Evolutionary conservation across 192 early-diverging fungal genomes (phyloP).

Genomic region (Mortierella antarctica): DNA sequence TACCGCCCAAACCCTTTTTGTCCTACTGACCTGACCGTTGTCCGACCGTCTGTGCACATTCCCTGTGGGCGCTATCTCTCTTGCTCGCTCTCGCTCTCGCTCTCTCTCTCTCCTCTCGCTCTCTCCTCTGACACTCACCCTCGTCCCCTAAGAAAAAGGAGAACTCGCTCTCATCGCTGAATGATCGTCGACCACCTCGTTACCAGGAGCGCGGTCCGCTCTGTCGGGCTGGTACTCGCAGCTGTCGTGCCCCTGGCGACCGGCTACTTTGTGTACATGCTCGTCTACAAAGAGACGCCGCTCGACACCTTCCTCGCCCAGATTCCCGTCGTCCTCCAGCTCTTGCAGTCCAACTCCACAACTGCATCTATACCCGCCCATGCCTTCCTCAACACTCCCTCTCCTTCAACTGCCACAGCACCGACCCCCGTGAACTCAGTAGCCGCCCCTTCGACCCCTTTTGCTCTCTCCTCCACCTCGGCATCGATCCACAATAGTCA

Average conservation of each 20-base stretch:
- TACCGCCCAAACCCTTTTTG: no score
- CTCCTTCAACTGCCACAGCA: neutral
- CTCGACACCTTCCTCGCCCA: constrained; percentile 41
- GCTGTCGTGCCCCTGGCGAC: constrained; percentile 28
- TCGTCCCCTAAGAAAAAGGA: no score
- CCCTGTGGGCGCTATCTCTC: no score
- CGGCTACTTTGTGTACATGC: constrained; percentile 25
- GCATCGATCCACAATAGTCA: no score
- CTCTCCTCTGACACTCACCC: no score
- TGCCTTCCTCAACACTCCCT: neutral
- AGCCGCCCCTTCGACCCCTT: neutral
- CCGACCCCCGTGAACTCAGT: neutral
- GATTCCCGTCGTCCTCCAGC: constrained; percentile 19
- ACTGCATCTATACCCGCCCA: neutral
- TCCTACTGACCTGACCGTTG: no score
- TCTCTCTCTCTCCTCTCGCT: no score
- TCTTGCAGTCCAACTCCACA: constrained; percentile 41
- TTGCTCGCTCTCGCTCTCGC: no score
- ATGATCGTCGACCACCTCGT: constrained; percentile 54
- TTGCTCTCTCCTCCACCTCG: neutral
- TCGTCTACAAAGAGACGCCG: constrained; percentile 42
- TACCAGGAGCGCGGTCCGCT: constrained; percentile 43
- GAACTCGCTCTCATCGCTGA: neutral
- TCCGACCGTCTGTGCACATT: no score
- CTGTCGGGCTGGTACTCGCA: constrained; percentile 16